phyloP scores from a whole-genome alignment of 441 rosid genomes.

The Arabidopsis hybrid region DNA sequence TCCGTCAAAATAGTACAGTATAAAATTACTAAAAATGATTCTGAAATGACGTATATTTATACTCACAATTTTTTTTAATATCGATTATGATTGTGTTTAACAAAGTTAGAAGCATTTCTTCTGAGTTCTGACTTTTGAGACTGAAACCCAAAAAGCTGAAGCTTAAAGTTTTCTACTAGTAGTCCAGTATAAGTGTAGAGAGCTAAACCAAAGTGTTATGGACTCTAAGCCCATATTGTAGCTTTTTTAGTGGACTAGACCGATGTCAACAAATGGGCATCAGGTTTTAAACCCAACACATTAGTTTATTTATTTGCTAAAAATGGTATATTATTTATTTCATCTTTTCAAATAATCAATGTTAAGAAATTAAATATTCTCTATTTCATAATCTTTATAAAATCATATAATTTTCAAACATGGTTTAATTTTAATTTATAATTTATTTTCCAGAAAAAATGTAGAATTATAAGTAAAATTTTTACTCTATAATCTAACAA shows the following conservation, averaged over 20 bases:
- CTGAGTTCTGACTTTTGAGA: neutral
- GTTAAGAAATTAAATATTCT: neutral
- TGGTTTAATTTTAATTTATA: neutral
- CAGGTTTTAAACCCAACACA: neutral
- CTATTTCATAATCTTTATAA: neutral
- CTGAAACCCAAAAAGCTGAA: neutral
- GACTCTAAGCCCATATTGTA: slow-evolving; percentile 30
- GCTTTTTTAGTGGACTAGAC: neutral
- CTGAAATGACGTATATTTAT: neutral
- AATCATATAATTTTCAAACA: neutral
- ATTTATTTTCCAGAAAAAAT: neutral
- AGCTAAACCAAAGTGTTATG: neutral
- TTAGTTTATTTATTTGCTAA: neutral
- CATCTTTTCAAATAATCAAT: neutral
- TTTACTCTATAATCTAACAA: no score
- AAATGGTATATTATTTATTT: neutral
- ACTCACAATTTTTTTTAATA: neutral
- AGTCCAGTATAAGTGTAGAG: slow-evolving; percentile 13
- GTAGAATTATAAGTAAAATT: no score
- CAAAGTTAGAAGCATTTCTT: neutral
- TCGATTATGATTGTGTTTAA: neutral
- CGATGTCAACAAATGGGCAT: slow-evolving; percentile 2
- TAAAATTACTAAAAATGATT: neutral
- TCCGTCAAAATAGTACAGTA: neutral
- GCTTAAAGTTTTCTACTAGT: slow-evolving; percentile 1